Percentiles rank a stretch among this genome's conserved stretches.
These are phyloP conservation scores for Ascodesmis nigricans DNA, from an alignment of 495 filamentous ascomycete species.

Conservation along the genomic window DNA sequence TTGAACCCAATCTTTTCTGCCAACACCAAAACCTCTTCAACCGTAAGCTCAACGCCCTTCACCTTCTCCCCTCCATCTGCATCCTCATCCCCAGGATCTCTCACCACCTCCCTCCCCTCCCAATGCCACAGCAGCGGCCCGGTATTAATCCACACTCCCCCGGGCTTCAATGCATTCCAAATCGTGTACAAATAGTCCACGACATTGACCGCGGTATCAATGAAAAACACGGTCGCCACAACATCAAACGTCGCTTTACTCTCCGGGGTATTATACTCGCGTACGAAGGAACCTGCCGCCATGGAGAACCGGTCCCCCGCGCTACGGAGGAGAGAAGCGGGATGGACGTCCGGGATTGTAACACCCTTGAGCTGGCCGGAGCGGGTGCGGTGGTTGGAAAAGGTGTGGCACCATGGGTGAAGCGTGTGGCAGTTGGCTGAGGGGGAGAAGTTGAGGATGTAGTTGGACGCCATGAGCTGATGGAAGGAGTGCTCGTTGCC, in stretches of 20 bases:
- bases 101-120: conserved; percentile 12
- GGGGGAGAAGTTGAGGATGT: conserved; percentile 47
- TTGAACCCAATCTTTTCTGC: conserved; percentile 21
- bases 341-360: conserved; percentile 22
- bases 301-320: conserved; percentile 46
- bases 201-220: conserved; percentile 30
- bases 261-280: conserved; percentile 25
- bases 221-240: conserved; percentile 30
- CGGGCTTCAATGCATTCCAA: conserved; percentile 22
- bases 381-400: conserved; percentile 27
- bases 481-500: conserved; percentile 96
- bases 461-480: conserved; percentile 66
- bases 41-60: conserved; percentile 20
- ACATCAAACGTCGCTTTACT: conserved; percentile 22
- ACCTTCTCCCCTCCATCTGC: conserved; percentile 5
- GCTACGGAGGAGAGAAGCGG: conserved; percentile 16
- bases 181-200: conserved; percentile 27
- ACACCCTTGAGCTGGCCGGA: conserved; percentile 24
- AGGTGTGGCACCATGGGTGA: conserved; percentile 27
- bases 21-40: conserved; percentile 22
- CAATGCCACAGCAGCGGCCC: conserved; percentile 26
- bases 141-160: conserved; percentile 28
- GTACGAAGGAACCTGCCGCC: conserved; percentile 32
- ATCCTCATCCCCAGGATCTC: conserved; percentile 6
- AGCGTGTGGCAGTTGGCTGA: conserved; percentile 17